These are phyloP conservation scores for Colletotrichum liriopes DNA, from an alignment of 2,329 filamentous ascomycete genomes.

Conservation along the genomic window DNA sequence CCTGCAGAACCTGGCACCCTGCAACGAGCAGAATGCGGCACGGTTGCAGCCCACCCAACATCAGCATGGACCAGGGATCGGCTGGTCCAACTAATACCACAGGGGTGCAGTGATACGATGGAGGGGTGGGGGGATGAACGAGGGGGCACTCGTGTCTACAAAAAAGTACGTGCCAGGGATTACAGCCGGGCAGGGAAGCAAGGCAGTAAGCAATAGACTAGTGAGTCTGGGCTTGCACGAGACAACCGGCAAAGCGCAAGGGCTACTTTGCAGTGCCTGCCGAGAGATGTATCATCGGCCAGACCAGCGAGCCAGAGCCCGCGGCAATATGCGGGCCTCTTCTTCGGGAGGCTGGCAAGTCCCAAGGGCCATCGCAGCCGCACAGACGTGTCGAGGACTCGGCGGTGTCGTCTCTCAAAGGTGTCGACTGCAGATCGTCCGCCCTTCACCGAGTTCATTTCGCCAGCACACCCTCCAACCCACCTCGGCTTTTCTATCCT, in stretches of 20 bases:
- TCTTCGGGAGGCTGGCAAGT: too few relatives aligned
- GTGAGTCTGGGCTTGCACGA: not conserved
- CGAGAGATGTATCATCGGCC: not conserved
- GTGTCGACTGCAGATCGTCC: too few relatives aligned
- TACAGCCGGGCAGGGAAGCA: not conserved
- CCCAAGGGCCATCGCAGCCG: too few relatives aligned
- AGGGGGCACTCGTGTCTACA: not conserved
- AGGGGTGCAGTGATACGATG: not conserved
- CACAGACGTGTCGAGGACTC: too few relatives aligned
- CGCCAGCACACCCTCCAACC: too few relatives aligned
- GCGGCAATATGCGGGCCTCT: too few relatives aligned
- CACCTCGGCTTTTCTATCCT: too few relatives aligned
- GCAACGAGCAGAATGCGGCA: not conserved
- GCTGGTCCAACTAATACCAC: not conserved
- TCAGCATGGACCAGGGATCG: not conserved
- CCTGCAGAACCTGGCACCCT: not conserved
- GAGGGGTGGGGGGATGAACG: not conserved
- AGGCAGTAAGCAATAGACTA: not conserved
- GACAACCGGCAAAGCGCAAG: not conserved
- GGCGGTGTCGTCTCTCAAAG: too few relatives aligned
- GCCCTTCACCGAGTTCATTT: too few relatives aligned
- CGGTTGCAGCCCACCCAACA: not conserved
- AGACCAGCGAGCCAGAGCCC: not conserved
- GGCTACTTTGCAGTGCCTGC: not conserved
- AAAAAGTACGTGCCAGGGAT: not conserved